A percentile compares a stretch with the other conserved stretches of the same genome.
Conservation (phyloP, 495 filamentous ascomycete genomes). For the Trichocladium uniseriatum region DNA sequence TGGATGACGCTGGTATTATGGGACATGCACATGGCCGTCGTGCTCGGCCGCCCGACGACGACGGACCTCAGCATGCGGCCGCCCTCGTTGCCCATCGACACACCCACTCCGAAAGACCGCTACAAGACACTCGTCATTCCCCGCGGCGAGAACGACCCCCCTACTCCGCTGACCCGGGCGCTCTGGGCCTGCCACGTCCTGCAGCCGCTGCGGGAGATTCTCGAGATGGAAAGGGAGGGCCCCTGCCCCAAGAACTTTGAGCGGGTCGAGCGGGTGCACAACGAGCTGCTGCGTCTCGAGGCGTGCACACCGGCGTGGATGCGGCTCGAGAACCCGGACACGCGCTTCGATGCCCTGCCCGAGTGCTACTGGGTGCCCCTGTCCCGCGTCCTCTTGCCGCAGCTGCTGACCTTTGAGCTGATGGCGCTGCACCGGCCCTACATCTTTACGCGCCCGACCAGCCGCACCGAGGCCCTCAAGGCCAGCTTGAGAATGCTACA, state of each 20-base stretch:
- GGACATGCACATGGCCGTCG: constrained; percentile 51
- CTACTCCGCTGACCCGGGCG: constrained; percentile 34
- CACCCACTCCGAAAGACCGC: constrained; percentile 23
- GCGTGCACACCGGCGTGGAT: constrained; percentile 43
- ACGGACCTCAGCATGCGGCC: constrained; percentile 37
- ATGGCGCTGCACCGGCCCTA: constrained; percentile 55
- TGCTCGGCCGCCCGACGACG: constrained; percentile 50
- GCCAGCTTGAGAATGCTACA: constrained; percentile 47
- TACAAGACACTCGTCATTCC: constrained; percentile 28
- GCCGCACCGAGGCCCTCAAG: constrained; percentile 43
- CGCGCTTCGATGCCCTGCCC: constrained; percentile 39
- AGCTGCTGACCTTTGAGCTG: constrained; percentile 42
- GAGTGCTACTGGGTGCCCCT: constrained; percentile 46
- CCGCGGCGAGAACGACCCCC: constrained; percentile 30
- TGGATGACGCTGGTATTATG: constrained; percentile 51
- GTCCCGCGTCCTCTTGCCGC: constrained; percentile 38
- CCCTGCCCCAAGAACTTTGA: constrained; percentile 43
- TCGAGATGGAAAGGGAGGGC: constrained; percentile 43
- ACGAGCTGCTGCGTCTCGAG: constrained; percentile 38
- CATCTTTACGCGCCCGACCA: constrained; percentile 47
- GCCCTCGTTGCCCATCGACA: constrained; percentile 35
- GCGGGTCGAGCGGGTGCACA: constrained; percentile 45
- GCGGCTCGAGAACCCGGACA: constrained; percentile 46
- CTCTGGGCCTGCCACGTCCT: constrained; percentile 31
- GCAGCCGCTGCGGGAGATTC: constrained; percentile 28